Evolutionary conservation across 108 stramenopile genomes (phyloP), one percentile per base, ranked within the genome.

Genomic region (Fragilariopsis cylindrus): DNA sequence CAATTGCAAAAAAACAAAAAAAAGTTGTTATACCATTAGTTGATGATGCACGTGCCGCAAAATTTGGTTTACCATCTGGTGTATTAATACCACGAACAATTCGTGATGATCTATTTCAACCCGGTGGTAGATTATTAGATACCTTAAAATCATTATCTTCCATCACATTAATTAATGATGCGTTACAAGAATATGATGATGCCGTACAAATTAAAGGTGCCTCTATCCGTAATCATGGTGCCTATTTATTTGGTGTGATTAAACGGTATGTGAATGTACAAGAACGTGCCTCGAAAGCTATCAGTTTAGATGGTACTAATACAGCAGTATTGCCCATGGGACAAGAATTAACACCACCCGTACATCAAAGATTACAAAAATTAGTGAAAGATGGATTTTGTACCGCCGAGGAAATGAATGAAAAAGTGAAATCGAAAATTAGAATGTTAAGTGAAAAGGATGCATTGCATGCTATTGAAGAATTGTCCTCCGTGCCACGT

Each of bases 401-500:
- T 52, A 78, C 88, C 1, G 68, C 74, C 18, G 82, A 78, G 6
- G 91, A 95, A 75, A 77, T 95, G 85, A 86, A 88, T 66, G 84
- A 82, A 39, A 92, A 92, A 64, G 85, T 95, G 19, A 86, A 83
- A 56, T 65, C 74, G 41, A 90, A 92, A 55, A 81, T 95, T 74
- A 77, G 85, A 7, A 87, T 91, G 90, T 78, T 95, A 12, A 67
- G 82, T 5, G 93, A 95, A 65, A 75, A 81, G 56, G 93, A 95
- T 78, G 91, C 91, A 9, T 70, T 92, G 43, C 78, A 82, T 76
- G 91, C 93, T 39, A 86, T 95, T 70, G 91, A 95, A 19, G 93
- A 95, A 74, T 69, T 95, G 30, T 67, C 82, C 8, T 45, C 74
- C 3, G 87, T 86, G 44, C 73, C 83, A 15, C 80, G 91, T 19